phyloP scores from a whole-genome alignment of 2,329 filamentous ascomycete species.

The Monosporascus sp. region DNA sequence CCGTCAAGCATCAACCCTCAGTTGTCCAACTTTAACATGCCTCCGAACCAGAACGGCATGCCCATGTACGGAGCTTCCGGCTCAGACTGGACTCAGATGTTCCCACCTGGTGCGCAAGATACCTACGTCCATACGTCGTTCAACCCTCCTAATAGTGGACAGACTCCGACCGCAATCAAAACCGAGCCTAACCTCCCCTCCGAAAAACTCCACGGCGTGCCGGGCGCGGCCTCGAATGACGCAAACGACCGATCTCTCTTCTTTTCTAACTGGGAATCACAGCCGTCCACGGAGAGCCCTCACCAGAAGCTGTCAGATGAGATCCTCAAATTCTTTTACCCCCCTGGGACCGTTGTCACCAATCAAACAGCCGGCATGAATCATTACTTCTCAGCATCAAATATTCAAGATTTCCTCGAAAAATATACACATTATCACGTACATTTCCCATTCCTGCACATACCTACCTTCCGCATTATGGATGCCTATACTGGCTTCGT shows the following conservation, averaged over 20 bases:
- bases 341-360: conserved; percentile 50
- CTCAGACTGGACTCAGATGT: conserved; percentile 73
- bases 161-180: conserved; percentile 66
- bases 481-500: conserved; percentile 62
- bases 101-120: conserved; percentile 62
- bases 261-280: conserved; percentile 45
- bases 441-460: conserved; percentile 68
- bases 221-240: conserved; percentile 38
- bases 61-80: conserved; percentile 57
- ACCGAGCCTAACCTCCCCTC: conserved; percentile 54
- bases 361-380: conserved; percentile 48
- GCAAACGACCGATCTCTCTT: conserved; percentile 34
- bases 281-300: conserved; percentile 42
- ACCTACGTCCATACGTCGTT: conserved; percentile 53
- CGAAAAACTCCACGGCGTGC: conserved; percentile 41
- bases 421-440: conserved; percentile 68
- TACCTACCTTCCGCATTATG: conserved; percentile 63
- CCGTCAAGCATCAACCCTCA: conserved; percentile 55
- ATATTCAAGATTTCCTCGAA: conserved; percentile 65
- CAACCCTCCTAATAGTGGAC: conserved; percentile 57
- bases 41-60: conserved; percentile 57
- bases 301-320: conserved; percentile 50
- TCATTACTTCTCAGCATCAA: conserved; percentile 60
- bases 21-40: conserved; percentile 60
- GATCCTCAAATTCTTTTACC: conserved; percentile 52